Evolutionary conservation across 768 basidiomycete species (phyloP), one percentile per base, ranked within the genome.

Genomic region (Trametes elegans): DNA sequence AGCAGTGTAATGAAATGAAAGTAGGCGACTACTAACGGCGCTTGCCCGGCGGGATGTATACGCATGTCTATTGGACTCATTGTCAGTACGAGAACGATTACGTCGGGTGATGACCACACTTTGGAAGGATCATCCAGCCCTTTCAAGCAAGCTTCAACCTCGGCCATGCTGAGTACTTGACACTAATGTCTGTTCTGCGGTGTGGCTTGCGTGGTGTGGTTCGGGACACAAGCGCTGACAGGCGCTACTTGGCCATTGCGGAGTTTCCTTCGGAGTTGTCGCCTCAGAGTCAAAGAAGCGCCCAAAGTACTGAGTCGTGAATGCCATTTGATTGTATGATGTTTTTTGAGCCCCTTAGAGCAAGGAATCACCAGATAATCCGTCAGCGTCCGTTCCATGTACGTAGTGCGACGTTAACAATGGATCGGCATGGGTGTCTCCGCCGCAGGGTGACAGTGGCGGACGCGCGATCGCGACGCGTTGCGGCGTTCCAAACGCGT

Each of bases 101-200:
- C 27, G 18, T 5, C 19, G 3, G 16, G 11, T 5, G 18, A 7
- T 10, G 5, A 3, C 32, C 58, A 13, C 26, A 63, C 64, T 48
- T 63, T 59, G 16, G 58, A 47, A 11, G 64, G 60, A 29, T 66
- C 64, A 26, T 66, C 52, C 1, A 65, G 50, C 16, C 62, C 62
- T 13, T 57, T 39, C 27, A 46, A 7, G 16, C 5, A 34, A 3
- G 34, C 13, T 24, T 34, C 31, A 2, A 10, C n/a, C 11, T n/a
- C n/a, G 7, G 34, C 26, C 23, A 27, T 43, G 5, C 7, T 32
- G n/a, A 29, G n/a, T 11, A n/a, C n/a, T n/a, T n/a, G n/a, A n/a
- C n/a, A n/a, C n/a, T n/a, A n/a, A n/a, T n/a, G n/a, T n/a, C n/a
- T n/a, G n/a, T n/a, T n/a, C n/a, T n/a, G n/a, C n/a, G n/a, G n/a